Conservation (phyloP, 306 rosid species). For the Corylus avellana region DNA sequence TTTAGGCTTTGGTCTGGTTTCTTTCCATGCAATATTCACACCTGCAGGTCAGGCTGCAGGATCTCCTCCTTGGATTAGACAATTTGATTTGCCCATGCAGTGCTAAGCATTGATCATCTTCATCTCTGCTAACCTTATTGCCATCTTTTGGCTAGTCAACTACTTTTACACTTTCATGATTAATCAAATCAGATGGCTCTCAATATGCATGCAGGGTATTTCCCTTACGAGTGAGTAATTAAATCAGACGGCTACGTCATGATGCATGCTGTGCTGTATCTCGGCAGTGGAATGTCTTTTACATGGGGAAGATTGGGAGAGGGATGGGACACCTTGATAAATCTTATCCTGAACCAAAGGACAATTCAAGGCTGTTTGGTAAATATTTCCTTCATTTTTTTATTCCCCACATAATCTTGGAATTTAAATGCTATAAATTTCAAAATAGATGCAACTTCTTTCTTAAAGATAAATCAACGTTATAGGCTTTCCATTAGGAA, state of each 20-base stretch:
- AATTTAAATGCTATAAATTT: no score
- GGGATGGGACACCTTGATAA: not conserved
- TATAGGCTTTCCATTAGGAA: not conserved
- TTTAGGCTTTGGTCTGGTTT: slow-evolving; percentile 22
- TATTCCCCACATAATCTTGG: not conserved
- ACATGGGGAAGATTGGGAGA: slow-evolving; percentile 12
- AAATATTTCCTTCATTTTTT: not conserved
- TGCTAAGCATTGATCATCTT: slow-evolving; percentile 17
- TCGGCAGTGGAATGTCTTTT: not conserved
- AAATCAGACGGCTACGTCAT: not conserved
- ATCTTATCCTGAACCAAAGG: not conserved
- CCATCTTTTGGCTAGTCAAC: not conserved
- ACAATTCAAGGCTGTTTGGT: not conserved
- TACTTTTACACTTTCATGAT: slow-evolving; percentile 14
- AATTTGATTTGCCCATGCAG: slow-evolving; percentile 25
- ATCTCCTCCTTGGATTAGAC: slow-evolving; percentile 25
- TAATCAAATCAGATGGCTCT: slow-evolving; percentile 28
- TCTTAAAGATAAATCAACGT: not conserved
- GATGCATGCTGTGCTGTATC: not conserved
- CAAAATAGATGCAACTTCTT: not conserved
- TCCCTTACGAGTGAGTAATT: not conserved
- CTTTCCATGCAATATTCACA: slow-evolving; percentile 20
- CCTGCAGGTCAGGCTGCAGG: not conserved
- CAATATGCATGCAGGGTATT: not conserved
- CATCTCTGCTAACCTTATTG: not conserved